phyloP scores from a whole-genome alignment of 2,329 filamentous ascomycete species.

The Cladobotryum mycophilum region DNA sequence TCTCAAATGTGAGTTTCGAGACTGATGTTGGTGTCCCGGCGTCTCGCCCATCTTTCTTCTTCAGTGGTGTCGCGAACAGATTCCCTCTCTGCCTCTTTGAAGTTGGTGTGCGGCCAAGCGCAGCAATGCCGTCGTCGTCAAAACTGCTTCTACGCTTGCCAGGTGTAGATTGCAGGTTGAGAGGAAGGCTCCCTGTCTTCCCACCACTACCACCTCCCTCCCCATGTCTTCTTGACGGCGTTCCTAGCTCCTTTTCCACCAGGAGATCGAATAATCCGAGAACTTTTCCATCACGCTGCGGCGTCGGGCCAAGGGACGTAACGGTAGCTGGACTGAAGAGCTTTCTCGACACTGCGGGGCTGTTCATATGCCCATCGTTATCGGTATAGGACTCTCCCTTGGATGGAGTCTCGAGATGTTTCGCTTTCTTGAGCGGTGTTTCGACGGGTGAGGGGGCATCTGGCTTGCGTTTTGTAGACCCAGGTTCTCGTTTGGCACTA shows the following conservation, averaged over 20 bases:
- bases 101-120: slow-evolving; percentile 43
- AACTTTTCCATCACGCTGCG: slow-evolving; percentile 70
- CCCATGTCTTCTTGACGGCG: slow-evolving; percentile 39
- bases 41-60: slow-evolving; percentile 36
- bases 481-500: slow-evolving; percentile 21
- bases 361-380: slow-evolving; percentile 41
- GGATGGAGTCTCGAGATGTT: slow-evolving; percentile 41
- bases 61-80: slow-evolving; percentile 61
- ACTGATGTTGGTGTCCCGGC: slow-evolving; percentile 43
- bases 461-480: slow-evolving; percentile 35
- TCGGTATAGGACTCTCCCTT: slow-evolving; percentile 28
- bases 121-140: slow-evolving; percentile 21
- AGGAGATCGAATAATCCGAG: slow-evolving; percentile 72
- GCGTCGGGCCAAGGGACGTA: slow-evolving; percentile 67
- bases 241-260: slow-evolving; percentile 42
- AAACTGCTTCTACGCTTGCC: slow-evolving; percentile 34
- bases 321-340: slow-evolving; percentile 55
- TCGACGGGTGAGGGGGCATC: slow-evolving; percentile 26
- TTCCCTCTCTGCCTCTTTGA: slow-evolving; percentile 55
- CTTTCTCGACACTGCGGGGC: slow-evolving; percentile 51
- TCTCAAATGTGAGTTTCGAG: slow-evolving; percentile 56
- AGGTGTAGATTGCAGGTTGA: slow-evolving; percentile 36
- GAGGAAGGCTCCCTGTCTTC: slow-evolving; percentile 6
- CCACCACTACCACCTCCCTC: not conserved
- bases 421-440: slow-evolving; percentile 48